These are phyloP conservation scores for Coelastrella sp. DNA, from an alignment of 139 green algal species.

Conservation along the genomic window DNA sequence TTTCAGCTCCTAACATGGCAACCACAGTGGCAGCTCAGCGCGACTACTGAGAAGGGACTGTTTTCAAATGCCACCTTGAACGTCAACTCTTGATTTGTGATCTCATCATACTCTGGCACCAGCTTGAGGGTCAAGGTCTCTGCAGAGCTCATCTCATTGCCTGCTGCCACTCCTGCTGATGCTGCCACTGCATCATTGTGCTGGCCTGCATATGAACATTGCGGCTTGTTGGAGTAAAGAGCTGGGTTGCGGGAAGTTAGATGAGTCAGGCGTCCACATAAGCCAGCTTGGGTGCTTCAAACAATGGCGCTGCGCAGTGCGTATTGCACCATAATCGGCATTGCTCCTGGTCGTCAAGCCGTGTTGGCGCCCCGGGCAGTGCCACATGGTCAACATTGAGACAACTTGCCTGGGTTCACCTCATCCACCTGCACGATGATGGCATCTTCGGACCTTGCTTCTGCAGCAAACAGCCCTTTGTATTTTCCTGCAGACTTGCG, in stretches of 20 bases:
- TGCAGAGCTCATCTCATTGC: too few relatives aligned
- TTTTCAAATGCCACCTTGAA: background rate
- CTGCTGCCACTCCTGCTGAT: background rate
- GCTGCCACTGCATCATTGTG: background rate
- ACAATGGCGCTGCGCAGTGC: too few relatives aligned
- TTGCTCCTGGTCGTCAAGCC: too few relatives aligned
- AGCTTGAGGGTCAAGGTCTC: constrained; percentile 2
- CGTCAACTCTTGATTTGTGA: background rate
- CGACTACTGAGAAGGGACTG: background rate
- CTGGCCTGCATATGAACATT: background rate
- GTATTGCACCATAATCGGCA: too few relatives aligned
- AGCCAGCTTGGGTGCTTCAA: too few relatives aligned
- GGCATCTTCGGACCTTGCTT: background rate
- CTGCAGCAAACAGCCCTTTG: background rate
- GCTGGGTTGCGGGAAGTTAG: too few relatives aligned
- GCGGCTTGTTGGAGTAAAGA: too few relatives aligned
- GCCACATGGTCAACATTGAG: too few relatives aligned
- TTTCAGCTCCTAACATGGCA: background rate
- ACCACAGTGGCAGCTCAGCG: background rate
- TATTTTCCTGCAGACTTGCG: background rate
- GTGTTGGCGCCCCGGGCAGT: too few relatives aligned
- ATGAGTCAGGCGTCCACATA: too few relatives aligned
- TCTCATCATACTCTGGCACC: constrained; percentile 48
- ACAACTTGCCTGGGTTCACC: background rate
- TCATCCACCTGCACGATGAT: background rate